Evolutionary conservation across 2,329 filamentous ascomycete species (phyloP).

Genomic region (Fusarium nygamai): DNA sequence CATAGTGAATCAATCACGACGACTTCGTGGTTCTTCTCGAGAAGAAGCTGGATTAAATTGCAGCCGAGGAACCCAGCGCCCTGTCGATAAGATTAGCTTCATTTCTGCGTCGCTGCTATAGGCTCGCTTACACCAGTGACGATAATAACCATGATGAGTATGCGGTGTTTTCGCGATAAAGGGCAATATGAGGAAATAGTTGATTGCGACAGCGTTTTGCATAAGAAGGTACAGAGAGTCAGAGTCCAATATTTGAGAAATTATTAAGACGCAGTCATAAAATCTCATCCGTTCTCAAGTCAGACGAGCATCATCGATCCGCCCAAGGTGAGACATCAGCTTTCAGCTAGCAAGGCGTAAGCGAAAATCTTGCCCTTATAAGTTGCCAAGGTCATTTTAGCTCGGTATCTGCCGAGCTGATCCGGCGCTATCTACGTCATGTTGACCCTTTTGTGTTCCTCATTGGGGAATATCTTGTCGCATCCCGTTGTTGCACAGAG

Average conservation of each 20-base stretch:
- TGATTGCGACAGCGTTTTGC: rapidly evolving
- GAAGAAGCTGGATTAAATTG: conserved; percentile 26
- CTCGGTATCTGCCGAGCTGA: conserved; percentile 4
- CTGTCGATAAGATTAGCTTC: background rate
- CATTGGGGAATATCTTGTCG: background rate
- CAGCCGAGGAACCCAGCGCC: conserved; percentile 35
- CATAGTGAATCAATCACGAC: conserved; percentile 33
- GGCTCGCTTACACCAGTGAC: conserved; percentile 27
- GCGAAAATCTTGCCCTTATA: conserved; percentile 5
- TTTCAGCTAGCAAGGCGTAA: conserved; percentile 13
- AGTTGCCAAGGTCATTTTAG: background rate
- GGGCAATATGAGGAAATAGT: background rate
- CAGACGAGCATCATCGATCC: conserved; percentile 2
- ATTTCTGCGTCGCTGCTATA: background rate
- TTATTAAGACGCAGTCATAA: background rate
- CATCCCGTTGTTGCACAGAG: background rate
- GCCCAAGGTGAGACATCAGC: background rate
- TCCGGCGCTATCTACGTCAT: conserved; percentile 4
- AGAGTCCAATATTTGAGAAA: rapidly evolving
- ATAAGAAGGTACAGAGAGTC: rapidly evolving
- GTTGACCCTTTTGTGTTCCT: background rate
- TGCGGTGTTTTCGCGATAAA: too few species aligned
- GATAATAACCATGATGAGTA: conserved; percentile 14
- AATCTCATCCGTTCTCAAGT: background rate
- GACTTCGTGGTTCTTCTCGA: conserved; percentile 21